These are phyloP conservation scores for Trypanosoma vivax DNA, from an alignment of 208 protist species.

Conservation along the genomic window DNA sequence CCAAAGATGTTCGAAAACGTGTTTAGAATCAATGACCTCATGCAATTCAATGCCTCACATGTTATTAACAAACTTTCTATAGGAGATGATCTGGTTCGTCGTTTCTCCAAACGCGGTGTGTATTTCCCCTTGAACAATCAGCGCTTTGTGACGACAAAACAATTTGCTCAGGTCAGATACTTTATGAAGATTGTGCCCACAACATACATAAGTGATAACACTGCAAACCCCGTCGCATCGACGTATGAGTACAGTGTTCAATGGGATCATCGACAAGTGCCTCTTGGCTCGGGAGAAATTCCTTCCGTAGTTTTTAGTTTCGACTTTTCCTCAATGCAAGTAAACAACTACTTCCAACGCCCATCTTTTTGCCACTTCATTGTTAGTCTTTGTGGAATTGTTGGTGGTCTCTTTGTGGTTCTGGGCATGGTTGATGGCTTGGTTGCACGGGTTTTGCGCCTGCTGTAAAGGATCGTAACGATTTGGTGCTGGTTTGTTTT, in stretches of 20 bases:
- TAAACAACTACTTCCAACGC: conserved; percentile 69
- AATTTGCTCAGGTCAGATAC: conserved; percentile 43
- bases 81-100: conserved; percentile 41
- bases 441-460: conserved; percentile 22
- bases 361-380: conserved; percentile 64
- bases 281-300: conserved; percentile 23
- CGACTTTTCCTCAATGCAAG: conserved; percentile 60
- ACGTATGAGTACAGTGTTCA: conserved; percentile 76
- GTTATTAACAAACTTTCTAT: conserved; percentile 63
- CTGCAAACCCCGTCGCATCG: conserved; percentile 7
- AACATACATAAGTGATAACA: conserved; percentile 26
- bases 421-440: conserved; percentile 59
- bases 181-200: conserved; percentile 65
- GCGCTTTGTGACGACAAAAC: conserved; percentile 3
- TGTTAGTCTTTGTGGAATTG: conserved; percentile 77
- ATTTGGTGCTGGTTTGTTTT: not conserved
- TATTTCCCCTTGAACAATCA: conserved; percentile 39
- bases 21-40: conserved; percentile 37
- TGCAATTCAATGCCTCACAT: conserved; percentile 55
- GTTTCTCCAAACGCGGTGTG: conserved; percentile 51
- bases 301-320: conserved; percentile 50
- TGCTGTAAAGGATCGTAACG: not conserved
- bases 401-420: conserved; percentile 84
- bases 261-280: conserved; percentile 24
- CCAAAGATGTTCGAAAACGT: conserved; percentile 23